Conservation (phyloP, 805 yeast genomes). For the Lipomyces oligophaga region DNA sequence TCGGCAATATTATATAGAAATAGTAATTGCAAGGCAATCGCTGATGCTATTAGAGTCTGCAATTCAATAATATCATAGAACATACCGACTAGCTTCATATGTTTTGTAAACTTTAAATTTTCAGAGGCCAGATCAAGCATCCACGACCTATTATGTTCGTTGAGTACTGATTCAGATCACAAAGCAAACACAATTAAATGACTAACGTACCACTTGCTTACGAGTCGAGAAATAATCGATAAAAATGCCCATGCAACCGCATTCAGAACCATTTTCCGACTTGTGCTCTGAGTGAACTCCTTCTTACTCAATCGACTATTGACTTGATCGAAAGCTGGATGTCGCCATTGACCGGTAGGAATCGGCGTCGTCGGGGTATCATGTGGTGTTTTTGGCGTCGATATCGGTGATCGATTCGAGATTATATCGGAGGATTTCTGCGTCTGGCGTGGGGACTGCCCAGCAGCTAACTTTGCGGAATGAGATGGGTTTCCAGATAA, state of each 20-base stretch:
- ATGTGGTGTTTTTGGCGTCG: not conserved
- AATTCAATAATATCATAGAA: not conserved
- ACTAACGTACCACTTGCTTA: constrained; percentile 12
- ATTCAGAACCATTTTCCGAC: constrained; percentile 26
- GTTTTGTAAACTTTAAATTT: constrained; percentile 7
- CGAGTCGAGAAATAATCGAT: constrained; percentile 2
- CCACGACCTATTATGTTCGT: constrained; percentile 15
- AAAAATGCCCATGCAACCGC: constrained; percentile 25
- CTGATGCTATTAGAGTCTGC: constrained; percentile 1
- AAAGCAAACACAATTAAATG: not conserved
- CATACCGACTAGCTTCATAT: constrained; percentile 16
- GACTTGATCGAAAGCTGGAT: constrained; percentile 29
- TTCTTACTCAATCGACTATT: constrained; percentile 19
- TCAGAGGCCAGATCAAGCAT: constrained; percentile 7
- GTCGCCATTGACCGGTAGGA: constrained; percentile 32
- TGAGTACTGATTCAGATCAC: not conserved
- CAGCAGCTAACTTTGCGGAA: too few relatives aligned
- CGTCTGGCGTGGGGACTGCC: too few relatives aligned
- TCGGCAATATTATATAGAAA: constrained; percentile 30
- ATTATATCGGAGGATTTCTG: too few relatives aligned
- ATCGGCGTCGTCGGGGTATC: constrained; percentile 22
- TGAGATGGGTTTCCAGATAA: not conserved
- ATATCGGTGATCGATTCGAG: not conserved
- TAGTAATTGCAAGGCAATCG: constrained; percentile 21
- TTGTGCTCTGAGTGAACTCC: constrained; percentile 30